These are phyloP conservation scores for Ampelocalamus luodianensis DNA, from an alignment of 176 grass and related monocot species.

Conservation along the genomic window DNA sequence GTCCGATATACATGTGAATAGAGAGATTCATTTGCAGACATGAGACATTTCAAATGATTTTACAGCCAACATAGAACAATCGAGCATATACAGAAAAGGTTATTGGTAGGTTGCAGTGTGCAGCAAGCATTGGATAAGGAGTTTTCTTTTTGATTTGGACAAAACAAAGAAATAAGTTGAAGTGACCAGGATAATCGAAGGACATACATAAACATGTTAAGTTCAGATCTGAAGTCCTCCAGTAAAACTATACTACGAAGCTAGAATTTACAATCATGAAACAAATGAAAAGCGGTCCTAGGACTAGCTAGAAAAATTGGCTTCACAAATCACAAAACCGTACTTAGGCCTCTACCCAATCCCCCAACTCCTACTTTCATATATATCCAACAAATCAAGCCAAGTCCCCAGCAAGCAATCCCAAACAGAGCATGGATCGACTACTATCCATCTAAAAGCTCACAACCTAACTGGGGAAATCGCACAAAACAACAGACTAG, in stretches of 20 bases:
- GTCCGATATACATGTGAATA: not conserved
- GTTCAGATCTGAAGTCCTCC: not conserved
- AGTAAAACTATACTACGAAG: not conserved
- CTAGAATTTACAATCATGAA: not conserved
- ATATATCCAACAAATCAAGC: not conserved
- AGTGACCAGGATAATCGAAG: not conserved
- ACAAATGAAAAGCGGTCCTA: not conserved
- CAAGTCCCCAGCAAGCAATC: not conserved
- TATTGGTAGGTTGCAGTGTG: not conserved
- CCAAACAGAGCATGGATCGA: slow-evolving; percentile 24
- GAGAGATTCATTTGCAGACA: not conserved
- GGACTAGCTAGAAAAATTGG: not conserved
- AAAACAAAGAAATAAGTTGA: not conserved
- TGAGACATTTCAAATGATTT: slow-evolving; percentile 1
- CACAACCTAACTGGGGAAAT: not conserved
- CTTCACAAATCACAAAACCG: not conserved
- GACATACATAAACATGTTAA: slow-evolving; percentile 14
- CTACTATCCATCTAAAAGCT: not conserved
- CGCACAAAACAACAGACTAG: not conserved
- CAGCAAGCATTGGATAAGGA: not conserved
- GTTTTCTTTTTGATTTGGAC: not conserved
- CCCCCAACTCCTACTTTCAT: not conserved
- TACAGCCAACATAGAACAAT: slow-evolving; percentile 12
- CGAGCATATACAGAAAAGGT: not conserved
- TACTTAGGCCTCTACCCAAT: not conserved